phyloP scores from a whole-genome alignment of 2,329 filamentous ascomycete species.

The Pseudogymnoascus sp. region DNA sequence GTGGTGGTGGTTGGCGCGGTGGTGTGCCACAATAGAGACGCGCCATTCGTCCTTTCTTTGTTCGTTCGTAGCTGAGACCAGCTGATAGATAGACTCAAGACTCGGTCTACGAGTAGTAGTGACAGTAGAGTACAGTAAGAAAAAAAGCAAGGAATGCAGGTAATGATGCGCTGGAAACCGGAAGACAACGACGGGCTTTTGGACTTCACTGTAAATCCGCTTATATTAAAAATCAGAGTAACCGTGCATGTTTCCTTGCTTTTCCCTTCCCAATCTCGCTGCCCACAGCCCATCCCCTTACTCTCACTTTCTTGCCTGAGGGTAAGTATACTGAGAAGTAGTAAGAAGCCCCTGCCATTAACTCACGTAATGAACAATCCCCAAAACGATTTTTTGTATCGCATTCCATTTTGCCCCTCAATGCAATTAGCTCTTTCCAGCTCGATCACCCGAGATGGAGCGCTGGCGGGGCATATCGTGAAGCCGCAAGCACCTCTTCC shows the following conservation, averaged over 20 bases:
- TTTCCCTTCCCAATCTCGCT: not conserved
- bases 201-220: not conserved
- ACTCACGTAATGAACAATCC: not conserved
- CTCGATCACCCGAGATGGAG: constrained; percentile 1
- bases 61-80: not conserved
- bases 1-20: not conserved
- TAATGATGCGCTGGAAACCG: not conserved
- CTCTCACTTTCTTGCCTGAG: not conserved
- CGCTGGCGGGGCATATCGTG: not conserved
- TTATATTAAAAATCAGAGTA: not conserved
- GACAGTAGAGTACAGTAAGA: not conserved
- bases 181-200: not conserved
- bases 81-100: not conserved
- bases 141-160: constrained; percentile 7
- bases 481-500: constrained; percentile 1
- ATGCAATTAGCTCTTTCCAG: constrained; percentile 7
- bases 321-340: not conserved
- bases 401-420: not conserved
- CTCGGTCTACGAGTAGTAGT: not conserved
- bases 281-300: not conserved
- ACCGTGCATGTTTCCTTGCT: not conserved
- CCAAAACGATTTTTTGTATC: constrained; percentile 3
- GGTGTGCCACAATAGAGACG: not conserved
- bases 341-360: not conserved
- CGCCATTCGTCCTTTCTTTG: not conserved